These are phyloP conservation scores for Blastobotrys illinoisensis DNA, from an alignment of 1,139 yeast genomes.

Conservation along the genomic window DNA sequence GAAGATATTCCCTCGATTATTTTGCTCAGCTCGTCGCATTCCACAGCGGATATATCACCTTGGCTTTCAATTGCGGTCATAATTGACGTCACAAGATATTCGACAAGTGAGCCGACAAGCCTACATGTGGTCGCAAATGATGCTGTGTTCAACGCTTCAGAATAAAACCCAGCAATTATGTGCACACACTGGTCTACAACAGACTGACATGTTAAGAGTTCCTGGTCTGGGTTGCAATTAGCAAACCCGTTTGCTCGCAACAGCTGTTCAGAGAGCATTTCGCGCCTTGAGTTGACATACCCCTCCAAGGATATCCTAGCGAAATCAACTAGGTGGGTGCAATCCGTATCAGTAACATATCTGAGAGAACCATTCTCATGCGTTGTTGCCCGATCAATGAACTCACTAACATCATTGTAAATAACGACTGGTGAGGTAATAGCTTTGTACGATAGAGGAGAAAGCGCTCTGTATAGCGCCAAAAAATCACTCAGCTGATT, in stretches of 20 bases:
- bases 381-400: slow-evolving; percentile 5
- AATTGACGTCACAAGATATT: slow-evolving; percentile 24
- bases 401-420: slow-evolving; percentile 22
- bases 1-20: slow-evolving; percentile 22
- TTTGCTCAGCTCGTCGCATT: slow-evolving; percentile 28
- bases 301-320: neutral
- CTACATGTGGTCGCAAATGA: slow-evolving; percentile 23
- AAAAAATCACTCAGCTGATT: slow-evolving; percentile 24
- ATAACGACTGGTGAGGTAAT: slow-evolving; percentile 15
- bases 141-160: slow-evolving; percentile 20
- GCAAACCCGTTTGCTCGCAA: slow-evolving; percentile 21
- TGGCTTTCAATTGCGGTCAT: slow-evolving; percentile 24
- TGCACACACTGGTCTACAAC: slow-evolving; percentile 21
- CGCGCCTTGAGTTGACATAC: neutral
- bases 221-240: slow-evolving; percentile 20
- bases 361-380: slow-evolving; percentile 5
- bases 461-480: slow-evolving; percentile 25
- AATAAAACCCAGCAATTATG: slow-evolving; percentile 16
- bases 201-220: slow-evolving; percentile 21
- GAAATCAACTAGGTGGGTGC: neutral
- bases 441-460: slow-evolving; percentile 20
- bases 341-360: slow-evolving; percentile 5
- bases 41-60: slow-evolving; percentile 32
- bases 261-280: neutral
- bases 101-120: slow-evolving; percentile 29